Percentiles rank a stretch among this genome's conserved stretches.
Conservation (phyloP, 2,329 filamentous ascomycete genomes). For the Fusarium buharicum region DNA sequence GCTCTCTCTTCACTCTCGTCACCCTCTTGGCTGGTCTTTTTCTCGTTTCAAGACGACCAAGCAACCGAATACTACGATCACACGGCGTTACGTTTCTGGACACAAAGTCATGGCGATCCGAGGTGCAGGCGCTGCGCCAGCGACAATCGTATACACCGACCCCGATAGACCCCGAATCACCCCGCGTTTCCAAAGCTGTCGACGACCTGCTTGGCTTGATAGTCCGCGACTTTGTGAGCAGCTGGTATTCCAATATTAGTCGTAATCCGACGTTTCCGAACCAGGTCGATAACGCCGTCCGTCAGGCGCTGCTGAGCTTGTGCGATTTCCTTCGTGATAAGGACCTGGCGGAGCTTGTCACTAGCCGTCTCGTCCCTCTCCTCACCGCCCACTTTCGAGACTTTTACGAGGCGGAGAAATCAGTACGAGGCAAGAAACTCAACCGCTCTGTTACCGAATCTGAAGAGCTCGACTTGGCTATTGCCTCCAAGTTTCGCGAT, state of each 20-base stretch:
- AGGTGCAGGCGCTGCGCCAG: constrained; percentile 72
- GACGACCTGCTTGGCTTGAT: constrained; percentile 82
- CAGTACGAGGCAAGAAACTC: constrained; percentile 86
- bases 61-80: constrained; percentile 54
- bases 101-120: constrained; percentile 73
- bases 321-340: constrained; percentile 77
- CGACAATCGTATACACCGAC: constrained; percentile 74
- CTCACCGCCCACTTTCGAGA: constrained; percentile 89
- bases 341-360: constrained; percentile 85
- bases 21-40: constrained; percentile 68
- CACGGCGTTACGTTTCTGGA: constrained; percentile 68
- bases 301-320: constrained; percentile 76
- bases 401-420: constrained; percentile 88
- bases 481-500: constrained; percentile 92
- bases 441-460: constrained; percentile 93
- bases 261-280: constrained; percentile 81
- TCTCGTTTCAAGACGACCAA: constrained; percentile 61
- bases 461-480: constrained; percentile 93
- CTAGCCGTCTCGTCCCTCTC: constrained; percentile 85
- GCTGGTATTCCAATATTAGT: constrained; percentile 92
- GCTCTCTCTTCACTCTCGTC: constrained; percentile 67
- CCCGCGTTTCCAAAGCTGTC: constrained; percentile 80
- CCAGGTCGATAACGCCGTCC: constrained; percentile 84
- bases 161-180: constrained; percentile 79
- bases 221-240: constrained; percentile 83